Percentiles rank a stretch among this genome's conserved stretches.
Conservation (phyloP, 768 basidiomycete genomes). For the Amyloporia xantha region DNA sequence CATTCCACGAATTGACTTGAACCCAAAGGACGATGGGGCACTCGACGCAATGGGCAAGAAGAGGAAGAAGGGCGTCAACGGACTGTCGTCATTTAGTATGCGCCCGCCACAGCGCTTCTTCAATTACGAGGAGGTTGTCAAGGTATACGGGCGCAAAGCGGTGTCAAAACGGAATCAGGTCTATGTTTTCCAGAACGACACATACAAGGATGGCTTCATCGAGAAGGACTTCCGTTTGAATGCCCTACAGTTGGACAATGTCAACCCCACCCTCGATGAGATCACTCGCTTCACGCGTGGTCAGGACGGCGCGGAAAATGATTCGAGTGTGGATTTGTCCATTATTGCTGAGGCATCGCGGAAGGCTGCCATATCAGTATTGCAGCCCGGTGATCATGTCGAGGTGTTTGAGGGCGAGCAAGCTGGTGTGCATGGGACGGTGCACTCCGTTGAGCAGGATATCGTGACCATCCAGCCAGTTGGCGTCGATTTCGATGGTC, state of each 20-base stretch:
- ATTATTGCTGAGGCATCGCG: constrained; percentile 89
- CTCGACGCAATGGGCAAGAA: constrained; percentile 56
- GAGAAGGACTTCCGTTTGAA: constrained; percentile 91
- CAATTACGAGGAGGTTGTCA: constrained; percentile 87
- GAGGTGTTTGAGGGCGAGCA: constrained; percentile 98
- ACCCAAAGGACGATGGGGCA: constrained; percentile 73
- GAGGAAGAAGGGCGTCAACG: constrained; percentile 57
- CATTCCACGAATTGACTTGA: constrained; percentile 95
- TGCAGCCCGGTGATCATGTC: constrained; percentile 97
- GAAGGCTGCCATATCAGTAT: constrained; percentile 83
- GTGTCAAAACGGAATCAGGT: constrained; percentile 69
- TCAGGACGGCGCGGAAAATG: constrained; percentile 62
- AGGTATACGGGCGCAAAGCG: constrained; percentile 73
- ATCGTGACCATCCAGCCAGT: constrained; percentile 78
- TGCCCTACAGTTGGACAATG: constrained; percentile 74
- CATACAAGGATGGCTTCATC: constrained; percentile 90
- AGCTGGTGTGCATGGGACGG: constrained; percentile 84
- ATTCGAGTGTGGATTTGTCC: constrained; percentile 75
- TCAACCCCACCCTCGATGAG: constrained; percentile 94
- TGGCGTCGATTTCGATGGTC: constrained; percentile 79
- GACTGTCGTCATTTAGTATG: constrained; percentile 42
- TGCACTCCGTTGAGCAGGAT: constrained; percentile 84
- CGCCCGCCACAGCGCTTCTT: constrained; percentile 91
- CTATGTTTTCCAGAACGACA: constrained; percentile 88
- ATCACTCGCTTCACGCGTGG: constrained; percentile 84